These are phyloP conservation scores for Diaporthe citrichinensis DNA, from an alignment of 2,329 filamentous ascomycete species.

Conservation along the genomic window DNA sequence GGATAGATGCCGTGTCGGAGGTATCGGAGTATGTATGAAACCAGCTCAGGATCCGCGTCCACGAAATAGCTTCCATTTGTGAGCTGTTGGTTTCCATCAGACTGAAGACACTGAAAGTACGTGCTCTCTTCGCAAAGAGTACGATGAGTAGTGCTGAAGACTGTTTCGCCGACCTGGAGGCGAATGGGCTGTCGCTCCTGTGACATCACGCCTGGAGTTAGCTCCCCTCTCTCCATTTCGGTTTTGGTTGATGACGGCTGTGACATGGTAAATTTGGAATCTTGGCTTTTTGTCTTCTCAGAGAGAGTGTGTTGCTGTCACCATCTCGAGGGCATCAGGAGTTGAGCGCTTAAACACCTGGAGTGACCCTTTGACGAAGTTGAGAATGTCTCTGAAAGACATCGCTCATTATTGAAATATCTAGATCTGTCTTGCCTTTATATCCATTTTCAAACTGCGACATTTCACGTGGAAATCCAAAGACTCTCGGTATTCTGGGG, in stretches of 20 bases:
- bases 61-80: background rate
- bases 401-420: background rate
- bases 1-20: conserved; percentile 2
- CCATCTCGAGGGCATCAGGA: background rate
- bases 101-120: background rate
- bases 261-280: background rate
- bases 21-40: background rate
- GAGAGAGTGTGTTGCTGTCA: background rate
- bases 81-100: background rate
- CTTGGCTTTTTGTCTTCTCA: no score
- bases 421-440: background rate
- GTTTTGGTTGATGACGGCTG: background rate
- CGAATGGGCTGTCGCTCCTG: background rate
- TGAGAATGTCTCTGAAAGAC: background rate
- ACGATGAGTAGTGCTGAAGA: background rate
- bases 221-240: no score
- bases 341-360: background rate
- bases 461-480: background rate
- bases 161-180: background rate
- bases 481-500: background rate
- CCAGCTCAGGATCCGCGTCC: background rate
- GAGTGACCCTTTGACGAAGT: background rate
- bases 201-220: no score
- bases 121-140: background rate
- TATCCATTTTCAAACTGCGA: background rate